Evolutionary conservation across 2,329 filamentous ascomycete genomes (phyloP).

Genomic region (Hypoxylon sp.): DNA sequence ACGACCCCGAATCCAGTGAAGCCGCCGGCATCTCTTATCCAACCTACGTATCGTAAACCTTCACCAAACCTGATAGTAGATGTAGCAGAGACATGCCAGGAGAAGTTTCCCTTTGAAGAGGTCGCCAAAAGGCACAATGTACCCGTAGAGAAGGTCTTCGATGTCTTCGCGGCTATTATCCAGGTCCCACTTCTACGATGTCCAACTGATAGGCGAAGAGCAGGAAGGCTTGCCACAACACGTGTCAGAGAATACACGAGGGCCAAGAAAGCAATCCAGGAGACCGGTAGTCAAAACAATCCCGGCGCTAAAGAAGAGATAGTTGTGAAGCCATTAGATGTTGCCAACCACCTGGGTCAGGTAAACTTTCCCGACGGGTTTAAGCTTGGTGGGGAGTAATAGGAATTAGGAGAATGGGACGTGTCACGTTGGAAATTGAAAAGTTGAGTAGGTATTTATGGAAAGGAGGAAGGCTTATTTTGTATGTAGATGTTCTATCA

Average conservation of each 20-base stretch:
- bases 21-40: conserved; percentile 49
- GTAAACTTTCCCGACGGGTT: conserved; percentile 49
- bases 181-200: conserved; percentile 64
- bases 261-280: conserved; percentile 57
- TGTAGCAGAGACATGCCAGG: conserved; percentile 64
- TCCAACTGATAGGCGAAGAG: conserved; percentile 60
- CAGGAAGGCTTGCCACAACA: conserved; percentile 59
- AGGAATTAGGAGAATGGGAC: background rate
- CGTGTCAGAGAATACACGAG: conserved; percentile 61
- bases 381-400: conserved; percentile 18
- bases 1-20: conserved; percentile 41
- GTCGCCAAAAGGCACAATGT: conserved; percentile 62
- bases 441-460: background rate
- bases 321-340: conserved; percentile 38
- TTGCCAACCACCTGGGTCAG: conserved; percentile 48
- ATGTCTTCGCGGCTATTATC: conserved; percentile 64
- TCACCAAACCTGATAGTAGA: conserved; percentile 62
- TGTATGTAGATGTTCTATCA: conserved; percentile 20
- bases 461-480: background rate
- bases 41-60: conserved; percentile 55
- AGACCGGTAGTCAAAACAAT: conserved; percentile 20
- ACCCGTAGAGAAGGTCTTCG: conserved; percentile 61
- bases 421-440: conserved; percentile 2
- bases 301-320: conserved; percentile 13
- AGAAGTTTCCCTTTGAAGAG: conserved; percentile 62